phyloP scores from a whole-genome alignment of 257 asterid genomes.

The Primulina tabacum region DNA sequence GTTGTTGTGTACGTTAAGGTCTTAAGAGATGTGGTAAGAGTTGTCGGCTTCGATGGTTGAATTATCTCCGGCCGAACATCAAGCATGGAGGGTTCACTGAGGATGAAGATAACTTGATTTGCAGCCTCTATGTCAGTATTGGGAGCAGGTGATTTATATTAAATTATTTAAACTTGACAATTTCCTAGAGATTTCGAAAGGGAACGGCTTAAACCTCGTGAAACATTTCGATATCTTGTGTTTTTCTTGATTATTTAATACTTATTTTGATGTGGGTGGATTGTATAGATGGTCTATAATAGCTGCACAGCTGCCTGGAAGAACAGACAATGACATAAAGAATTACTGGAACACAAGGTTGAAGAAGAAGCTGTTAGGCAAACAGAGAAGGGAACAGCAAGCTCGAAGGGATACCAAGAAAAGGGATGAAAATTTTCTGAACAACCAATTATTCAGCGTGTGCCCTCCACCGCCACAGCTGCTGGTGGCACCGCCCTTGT shows the following conservation, averaged over 20 bases:
- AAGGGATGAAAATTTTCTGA: slow-evolving; percentile 3
- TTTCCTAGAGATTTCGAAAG: neutral
- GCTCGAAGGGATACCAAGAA: slow-evolving; percentile 7
- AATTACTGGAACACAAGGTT: slow-evolving; percentile 44
- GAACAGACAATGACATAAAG: slow-evolving; percentile 42
- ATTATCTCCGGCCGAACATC: slow-evolving; percentile 41
- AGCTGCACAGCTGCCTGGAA: slow-evolving; percentile 37
- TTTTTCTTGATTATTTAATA: neutral
- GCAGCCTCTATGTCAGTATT: slow-evolving; percentile 33
- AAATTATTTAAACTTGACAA: neutral
- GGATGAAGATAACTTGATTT: slow-evolving; percentile 39
- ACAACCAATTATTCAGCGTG: neutral
- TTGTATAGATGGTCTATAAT: slow-evolving; percentile 40
- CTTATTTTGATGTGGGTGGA: neutral
- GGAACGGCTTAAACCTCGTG: neutral
- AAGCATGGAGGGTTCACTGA: slow-evolving; percentile 45
- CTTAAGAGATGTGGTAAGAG: slow-evolving; percentile 44
- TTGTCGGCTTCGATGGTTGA: slow-evolving; percentile 42
- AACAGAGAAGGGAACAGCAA: slow-evolving; percentile 19
- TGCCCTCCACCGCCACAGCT: slow-evolving; percentile 6
- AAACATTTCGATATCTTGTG: neutral
- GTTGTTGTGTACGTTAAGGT: slow-evolving; percentile 22
- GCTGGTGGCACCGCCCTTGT: slow-evolving; percentile 3
- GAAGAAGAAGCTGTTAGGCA: slow-evolving; percentile 37
- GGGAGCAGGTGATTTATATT: slow-evolving; percentile 34